Base-by-base conservation (phyloP, 805 yeast species). In the Brettanomyces anomalus region DNA sequence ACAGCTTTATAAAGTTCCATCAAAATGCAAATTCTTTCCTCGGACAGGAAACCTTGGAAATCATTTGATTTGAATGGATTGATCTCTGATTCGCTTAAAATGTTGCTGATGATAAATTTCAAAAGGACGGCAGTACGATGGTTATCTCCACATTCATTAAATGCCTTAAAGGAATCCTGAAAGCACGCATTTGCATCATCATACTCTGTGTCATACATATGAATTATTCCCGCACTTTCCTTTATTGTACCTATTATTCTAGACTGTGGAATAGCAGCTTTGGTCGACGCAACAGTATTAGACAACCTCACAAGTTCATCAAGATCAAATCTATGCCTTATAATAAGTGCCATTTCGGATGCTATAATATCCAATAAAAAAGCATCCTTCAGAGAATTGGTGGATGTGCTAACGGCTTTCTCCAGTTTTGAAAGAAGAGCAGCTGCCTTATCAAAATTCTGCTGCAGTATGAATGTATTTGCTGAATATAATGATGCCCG, bases 61-160 rank as follows among this genome's bases (percentile, higher is more conserved):
- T 83, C 90, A 53, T 78, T 84, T 0, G 85, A 75, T 48, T 79
- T 83, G 51, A 83, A 81, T 2, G 86, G 85, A 52, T 80, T 78
- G 42, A 83, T 74, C 47, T 76, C 80, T 36, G 72, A 77, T 43
- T 79, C 80, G n/a, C 77, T 68, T 36, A 85, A 63, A 40, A 83
- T 61, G 4, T 82, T 74, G 20, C 81, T 72, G 17, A 85, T 54
- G 2, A 81, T 76, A 43, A 80, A 69, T 58, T 77, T 79, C 48
- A 76, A 75, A 48, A 86, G 65, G 4, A 81, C 74, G 33, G 66
- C 65, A 13, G 76, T 65, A 49, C 87, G 74, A 40, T 72, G 71
- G 38, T 63, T 70, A 47, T 79, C 79, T 14, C 88, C 90, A 32
- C 80, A 70, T 40, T 65, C 68, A 19, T 79, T 79, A 55, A 61